Conservation (phyloP, 129 eudicot species). For the Chrysanthemum lavandulifolium region DNA sequence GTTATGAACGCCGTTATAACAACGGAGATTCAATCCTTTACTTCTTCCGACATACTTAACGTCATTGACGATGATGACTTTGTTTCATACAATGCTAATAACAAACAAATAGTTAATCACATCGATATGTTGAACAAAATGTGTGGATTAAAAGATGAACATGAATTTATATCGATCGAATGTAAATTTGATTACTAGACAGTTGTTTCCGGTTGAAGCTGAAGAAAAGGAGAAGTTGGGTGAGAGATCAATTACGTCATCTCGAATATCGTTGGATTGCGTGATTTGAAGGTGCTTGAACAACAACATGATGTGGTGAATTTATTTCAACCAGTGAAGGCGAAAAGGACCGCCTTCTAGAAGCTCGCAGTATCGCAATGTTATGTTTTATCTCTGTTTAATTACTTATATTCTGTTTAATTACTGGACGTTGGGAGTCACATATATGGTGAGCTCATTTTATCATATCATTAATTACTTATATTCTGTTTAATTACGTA, state of each 20-base stretch:
- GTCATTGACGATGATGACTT: conserved; percentile 29
- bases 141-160: conserved; percentile 12
- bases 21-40: conserved; percentile 33
- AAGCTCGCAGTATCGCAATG: conserved; percentile 84
- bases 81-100: conserved; percentile 3
- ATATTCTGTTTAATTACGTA: neutral
- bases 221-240: conserved; percentile 28
- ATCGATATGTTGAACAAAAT: conserved; percentile 12
- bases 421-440: conserved; percentile 96
- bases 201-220: conserved; percentile 54
- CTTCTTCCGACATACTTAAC: conserved; percentile 44
- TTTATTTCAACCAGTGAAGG: conserved; percentile 10
- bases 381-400: conserved; percentile 83
- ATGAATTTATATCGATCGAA: conserved; percentile 14
- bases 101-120: neutral
- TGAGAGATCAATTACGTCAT: conserved; percentile 11
- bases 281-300: conserved; percentile 58
- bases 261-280: conserved; percentile 40
- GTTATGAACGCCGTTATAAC: neutral
- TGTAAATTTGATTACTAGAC: conserved; percentile 46
- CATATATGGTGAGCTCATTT: conserved; percentile 69
- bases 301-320: neutral
- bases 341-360: conserved; percentile 83
- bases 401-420: too few relatives aligned
- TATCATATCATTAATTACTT: too few relatives aligned